phyloP scores from a whole-genome alignment of 306 rosid genomes.

The Macrotyloma uniflorum region DNA sequence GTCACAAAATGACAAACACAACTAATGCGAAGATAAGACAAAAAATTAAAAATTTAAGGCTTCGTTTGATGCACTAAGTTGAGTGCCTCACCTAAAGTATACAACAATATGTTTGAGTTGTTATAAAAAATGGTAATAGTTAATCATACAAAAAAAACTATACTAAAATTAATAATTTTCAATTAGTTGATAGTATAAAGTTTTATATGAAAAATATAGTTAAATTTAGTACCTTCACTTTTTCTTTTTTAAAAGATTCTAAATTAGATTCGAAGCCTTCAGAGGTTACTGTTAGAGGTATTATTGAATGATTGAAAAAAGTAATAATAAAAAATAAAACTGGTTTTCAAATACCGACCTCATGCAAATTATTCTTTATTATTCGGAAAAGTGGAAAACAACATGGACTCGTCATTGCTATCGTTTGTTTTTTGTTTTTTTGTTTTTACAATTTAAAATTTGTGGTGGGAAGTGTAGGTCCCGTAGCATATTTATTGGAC shows the following conservation, averaged over 20 bases:
- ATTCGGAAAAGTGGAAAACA: neutral
- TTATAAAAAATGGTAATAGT: no score
- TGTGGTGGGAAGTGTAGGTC: conserved; percentile 2
- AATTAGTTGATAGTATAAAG: neutral
- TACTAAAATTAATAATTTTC: neutral
- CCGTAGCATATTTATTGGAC: neutral
- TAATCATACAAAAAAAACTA: no score
- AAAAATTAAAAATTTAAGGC: no score
- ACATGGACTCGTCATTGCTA: neutral
- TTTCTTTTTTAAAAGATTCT: neutral
- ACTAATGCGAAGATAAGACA: no score
- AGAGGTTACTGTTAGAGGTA: neutral
- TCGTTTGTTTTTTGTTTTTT: neutral
- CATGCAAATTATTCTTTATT: neutral
- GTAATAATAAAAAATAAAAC: no score
- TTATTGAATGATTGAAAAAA: neutral
- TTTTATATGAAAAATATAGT: neutral
- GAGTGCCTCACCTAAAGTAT: no score
- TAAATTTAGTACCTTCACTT: neutral
- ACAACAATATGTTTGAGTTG: no score
- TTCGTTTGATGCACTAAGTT: no score
- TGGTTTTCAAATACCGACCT: neutral
- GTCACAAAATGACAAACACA: no score
- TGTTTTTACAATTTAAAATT: neutral
- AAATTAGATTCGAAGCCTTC: neutral